These are phyloP conservation scores for Eucalyptus tenuipes DNA, from an alignment of 345 rosid species.

Conservation along the genomic window DNA sequence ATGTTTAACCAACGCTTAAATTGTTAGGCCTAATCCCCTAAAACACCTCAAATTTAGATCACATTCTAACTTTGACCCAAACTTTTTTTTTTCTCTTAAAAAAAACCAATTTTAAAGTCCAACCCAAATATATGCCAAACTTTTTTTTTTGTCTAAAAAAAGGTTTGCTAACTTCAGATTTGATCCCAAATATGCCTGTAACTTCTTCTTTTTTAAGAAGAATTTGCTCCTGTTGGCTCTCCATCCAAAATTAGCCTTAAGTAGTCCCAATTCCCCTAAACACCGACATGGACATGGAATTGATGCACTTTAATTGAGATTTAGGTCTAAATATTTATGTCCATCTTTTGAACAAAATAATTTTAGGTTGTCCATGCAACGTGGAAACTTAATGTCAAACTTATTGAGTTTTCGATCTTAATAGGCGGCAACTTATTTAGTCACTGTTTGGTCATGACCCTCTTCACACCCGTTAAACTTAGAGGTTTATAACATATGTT, in stretches of 20 bases:
- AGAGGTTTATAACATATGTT: background rate
- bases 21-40: background rate
- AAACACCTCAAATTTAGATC: background rate
- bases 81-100: background rate
- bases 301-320: background rate
- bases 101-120: background rate
- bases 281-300: background rate
- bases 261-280: background rate
- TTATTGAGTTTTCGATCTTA: background rate
- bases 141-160: background rate
- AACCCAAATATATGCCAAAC: background rate
- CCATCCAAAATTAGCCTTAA: background rate
- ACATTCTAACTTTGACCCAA: background rate
- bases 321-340: background rate
- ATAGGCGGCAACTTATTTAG: background rate
- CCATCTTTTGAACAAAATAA: background rate
- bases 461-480: background rate
- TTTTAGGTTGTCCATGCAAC: background rate
- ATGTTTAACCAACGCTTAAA: background rate
- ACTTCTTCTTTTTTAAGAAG: background rate
- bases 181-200: background rate
- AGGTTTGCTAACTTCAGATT: rapidly evolving
- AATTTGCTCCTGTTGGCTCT: background rate
- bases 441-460: background rate
- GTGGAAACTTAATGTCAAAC: background rate